A percentile compares a stretch with the other conserved stretches of the same genome.
These are phyloP conservation scores for Stentor roeselii DNA, from an alignment of 73 alveolate genomes.

Conservation along the genomic window DNA sequence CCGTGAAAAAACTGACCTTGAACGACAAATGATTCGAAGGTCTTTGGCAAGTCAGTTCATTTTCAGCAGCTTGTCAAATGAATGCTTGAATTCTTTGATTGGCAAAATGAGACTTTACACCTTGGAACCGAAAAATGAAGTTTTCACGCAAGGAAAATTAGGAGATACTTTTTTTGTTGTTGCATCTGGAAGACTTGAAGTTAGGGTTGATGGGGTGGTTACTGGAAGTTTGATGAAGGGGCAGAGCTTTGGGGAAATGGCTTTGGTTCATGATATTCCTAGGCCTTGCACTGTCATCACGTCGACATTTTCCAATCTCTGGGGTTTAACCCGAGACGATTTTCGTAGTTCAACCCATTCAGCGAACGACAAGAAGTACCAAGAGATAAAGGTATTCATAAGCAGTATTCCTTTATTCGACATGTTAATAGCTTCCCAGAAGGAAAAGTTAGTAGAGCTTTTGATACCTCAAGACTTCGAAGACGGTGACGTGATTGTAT, in stretches of 20 bases:
- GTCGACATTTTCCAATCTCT: not conserved
- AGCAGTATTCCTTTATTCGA: not conserved
- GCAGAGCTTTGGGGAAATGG: conserved; percentile 12
- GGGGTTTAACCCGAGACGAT: not conserved
- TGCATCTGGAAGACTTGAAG: conserved; percentile 7
- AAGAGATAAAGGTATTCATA: not conserved
- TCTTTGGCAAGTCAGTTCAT: not conserved
- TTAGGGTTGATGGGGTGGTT: not conserved
- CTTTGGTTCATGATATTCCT: not conserved
- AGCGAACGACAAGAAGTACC: not conserved
- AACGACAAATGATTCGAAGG: not conserved
- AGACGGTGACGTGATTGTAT: conserved; percentile 50
- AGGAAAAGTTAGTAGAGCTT: not conserved
- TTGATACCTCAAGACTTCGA: not conserved
- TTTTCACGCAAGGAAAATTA: not conserved
- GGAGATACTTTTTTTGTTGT: conserved; percentile 23
- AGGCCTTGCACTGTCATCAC: not conserved
- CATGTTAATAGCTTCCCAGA: not conserved
- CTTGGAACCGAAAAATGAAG: not conserved
- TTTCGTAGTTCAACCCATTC: not conserved
- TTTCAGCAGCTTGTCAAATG: not conserved
- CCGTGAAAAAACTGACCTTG: not conserved
- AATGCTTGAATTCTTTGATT: not conserved
- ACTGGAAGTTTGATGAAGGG: not conserved
- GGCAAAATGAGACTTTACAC: not conserved